Percentiles rank a stretch among this genome's conserved stretches.
Evolutionary conservation across 441 rosid species (phyloP).

Genomic region (Gossypium trilobum): DNA sequence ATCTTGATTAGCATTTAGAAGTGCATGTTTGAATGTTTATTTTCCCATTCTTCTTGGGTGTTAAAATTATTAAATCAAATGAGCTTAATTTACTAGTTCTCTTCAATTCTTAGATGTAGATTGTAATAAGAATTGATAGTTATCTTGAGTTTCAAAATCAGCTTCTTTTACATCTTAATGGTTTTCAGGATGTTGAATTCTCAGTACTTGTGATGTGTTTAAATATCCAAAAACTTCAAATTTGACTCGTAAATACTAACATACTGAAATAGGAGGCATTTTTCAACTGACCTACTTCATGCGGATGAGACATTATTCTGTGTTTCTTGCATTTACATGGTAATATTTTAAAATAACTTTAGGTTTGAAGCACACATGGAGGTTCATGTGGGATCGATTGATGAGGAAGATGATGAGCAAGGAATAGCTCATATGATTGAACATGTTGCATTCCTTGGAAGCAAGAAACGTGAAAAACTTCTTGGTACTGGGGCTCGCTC

Average conservation of each 20-base stretch:
- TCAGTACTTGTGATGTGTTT: background rate
- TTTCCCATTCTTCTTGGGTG: background rate
- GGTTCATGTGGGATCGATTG: conserved; percentile 96
- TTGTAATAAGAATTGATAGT: background rate
- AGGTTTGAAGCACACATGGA: conserved; percentile 99
- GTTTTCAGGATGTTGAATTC: background rate
- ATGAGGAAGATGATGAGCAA: conserved; percentile 98
- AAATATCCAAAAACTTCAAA: conserved; percentile 7
- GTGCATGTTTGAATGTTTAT: background rate
- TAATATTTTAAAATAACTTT: conserved; percentile 21
- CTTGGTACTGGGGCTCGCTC: conserved; percentile 97
- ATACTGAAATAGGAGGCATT: conserved; percentile 5
- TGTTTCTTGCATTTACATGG: conserved; percentile 5
- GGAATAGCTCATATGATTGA: conserved; percentile 99
- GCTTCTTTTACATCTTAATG: background rate
- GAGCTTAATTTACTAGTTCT: background rate
- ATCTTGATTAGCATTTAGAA: background rate
- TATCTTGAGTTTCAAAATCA: background rate
- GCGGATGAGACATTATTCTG: conserved; percentile 4
- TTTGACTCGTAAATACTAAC: background rate
- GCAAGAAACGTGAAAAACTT: conserved; percentile 97
- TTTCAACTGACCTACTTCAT: background rate
- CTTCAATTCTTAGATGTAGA: background rate
- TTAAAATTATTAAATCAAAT: background rate
- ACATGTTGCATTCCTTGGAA: conserved; percentile 96